Conservation (phyloP, 2,329 filamentous ascomycete species). For the Fusarium citri region DNA sequence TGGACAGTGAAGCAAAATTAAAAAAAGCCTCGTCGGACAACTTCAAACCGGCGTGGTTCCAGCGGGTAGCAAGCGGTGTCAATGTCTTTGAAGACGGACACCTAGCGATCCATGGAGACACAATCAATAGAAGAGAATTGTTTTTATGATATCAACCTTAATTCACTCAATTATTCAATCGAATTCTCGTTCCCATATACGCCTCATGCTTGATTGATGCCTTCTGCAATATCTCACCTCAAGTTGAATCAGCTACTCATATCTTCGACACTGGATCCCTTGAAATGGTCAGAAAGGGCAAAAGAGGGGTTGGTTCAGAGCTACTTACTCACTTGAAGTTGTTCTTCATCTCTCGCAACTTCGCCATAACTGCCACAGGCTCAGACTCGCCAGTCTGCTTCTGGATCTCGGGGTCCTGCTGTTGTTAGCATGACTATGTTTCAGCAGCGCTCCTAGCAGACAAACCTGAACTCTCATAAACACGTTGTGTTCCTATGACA, state of each 20-base stretch:
- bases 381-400: constrained; percentile 84
- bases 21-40: constrained; percentile 51
- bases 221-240: neutral
- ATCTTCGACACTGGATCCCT: constrained; percentile 49
- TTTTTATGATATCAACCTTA: constrained; percentile 10
- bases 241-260: constrained; percentile 24
- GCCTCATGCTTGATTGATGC: constrained; percentile 2
- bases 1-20: constrained; percentile 76
- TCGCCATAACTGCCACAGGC: constrained; percentile 85
- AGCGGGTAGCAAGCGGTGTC: constrained; percentile 48
- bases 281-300: constrained; percentile 7
- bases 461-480: constrained; percentile 90
- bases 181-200: neutral
- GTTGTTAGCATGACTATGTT: neutral
- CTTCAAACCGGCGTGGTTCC: constrained; percentile 46
- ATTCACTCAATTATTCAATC: constrained; percentile 7
- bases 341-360: constrained; percentile 92
- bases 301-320: neutral
- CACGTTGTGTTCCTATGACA: constrained; percentile 84
- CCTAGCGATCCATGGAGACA: constrained; percentile 55
- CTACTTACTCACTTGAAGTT: constrained; percentile 69
- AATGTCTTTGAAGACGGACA: constrained; percentile 42
- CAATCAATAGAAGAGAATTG: constrained; percentile 5
- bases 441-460: constrained; percentile 14
- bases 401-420: constrained; percentile 83